Evolutionary conservation across 108 stramenopile species (phyloP).

Genomic region (Cyclotella sp.): DNA sequence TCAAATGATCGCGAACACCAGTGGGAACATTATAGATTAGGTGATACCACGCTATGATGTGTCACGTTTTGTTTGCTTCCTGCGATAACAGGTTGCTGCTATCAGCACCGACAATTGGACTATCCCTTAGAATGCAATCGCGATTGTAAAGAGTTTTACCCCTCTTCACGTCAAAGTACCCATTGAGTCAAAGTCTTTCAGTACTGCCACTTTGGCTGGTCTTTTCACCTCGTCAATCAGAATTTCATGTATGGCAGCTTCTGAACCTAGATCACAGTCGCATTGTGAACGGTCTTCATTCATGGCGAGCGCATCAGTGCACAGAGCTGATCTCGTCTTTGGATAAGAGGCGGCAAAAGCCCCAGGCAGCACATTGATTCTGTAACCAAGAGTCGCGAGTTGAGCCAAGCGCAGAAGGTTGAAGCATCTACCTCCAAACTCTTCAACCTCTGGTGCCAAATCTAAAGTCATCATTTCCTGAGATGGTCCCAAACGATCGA

Average conservation of each 20-base stretch:
- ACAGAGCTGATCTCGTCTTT: conserved; percentile 42
- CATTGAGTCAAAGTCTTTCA: conserved; percentile 36
- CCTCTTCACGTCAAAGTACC: neutral
- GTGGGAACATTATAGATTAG: no score
- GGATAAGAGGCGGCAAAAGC: conserved; percentile 72
- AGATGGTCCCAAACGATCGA: conserved; percentile 70
- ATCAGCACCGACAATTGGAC: no score
- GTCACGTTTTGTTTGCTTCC: no score
- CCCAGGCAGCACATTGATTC: conserved; percentile 62
- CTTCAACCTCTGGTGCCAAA: conserved; percentile 73
- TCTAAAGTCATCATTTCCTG: conserved; percentile 66
- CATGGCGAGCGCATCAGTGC: conserved; percentile 15
- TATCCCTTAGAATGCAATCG: no score
- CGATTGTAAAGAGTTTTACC: no score
- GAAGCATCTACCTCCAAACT: conserved; percentile 79
- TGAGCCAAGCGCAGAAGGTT: conserved; percentile 75
- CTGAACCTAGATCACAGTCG: conserved; percentile 38
- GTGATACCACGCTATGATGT: no score
- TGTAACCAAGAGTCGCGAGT: conserved; percentile 69
- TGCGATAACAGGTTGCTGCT: no score
- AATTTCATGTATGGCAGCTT: conserved; percentile 54
- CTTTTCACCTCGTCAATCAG: conserved; percentile 66
- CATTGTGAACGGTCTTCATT: conserved; percentile 28
- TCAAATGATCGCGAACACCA: no score
- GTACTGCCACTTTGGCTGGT: conserved; percentile 67